These are phyloP conservation scores for Cornus controversa DNA, from an alignment of 148 eudicot species.

Conservation along the genomic window DNA sequence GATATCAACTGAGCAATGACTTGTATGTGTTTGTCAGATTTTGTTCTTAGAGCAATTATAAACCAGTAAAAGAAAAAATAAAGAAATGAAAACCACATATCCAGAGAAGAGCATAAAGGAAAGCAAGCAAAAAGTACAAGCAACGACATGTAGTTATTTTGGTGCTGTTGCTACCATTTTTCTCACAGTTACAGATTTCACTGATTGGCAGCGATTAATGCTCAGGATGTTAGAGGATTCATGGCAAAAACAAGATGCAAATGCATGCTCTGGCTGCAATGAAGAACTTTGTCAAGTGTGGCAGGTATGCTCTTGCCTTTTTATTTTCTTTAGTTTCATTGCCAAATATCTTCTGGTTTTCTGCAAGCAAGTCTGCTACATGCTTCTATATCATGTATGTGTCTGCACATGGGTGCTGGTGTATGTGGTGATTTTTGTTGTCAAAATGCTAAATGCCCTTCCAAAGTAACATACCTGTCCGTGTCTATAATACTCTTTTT, in stretches of 20 bases:
- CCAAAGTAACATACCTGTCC: neutral
- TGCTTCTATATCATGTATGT: neutral
- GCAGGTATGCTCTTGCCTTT: conserved; percentile 45
- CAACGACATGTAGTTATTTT: neutral
- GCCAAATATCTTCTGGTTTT: neutral
- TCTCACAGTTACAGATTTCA: neutral
- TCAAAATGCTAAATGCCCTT: neutral
- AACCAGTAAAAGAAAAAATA: too few relatives aligned
- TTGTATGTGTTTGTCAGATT: too few relatives aligned
- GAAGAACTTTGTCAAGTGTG: conserved; percentile 41
- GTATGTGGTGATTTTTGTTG: neutral
- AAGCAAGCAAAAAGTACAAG: neutral
- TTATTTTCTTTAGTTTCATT: neutral
- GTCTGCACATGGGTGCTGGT: neutral
- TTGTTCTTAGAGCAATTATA: too few relatives aligned
- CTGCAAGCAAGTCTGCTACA: neutral
- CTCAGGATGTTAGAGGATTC: conserved; percentile 44
- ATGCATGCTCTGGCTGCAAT: conserved; percentile 20
- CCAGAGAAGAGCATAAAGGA: too few relatives aligned
- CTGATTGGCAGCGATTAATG: conserved; percentile 64
- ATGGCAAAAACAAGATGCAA: conserved; percentile 23
- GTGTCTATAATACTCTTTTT: neutral
- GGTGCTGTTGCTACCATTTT: neutral
- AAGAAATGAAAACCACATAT: too few relatives aligned
- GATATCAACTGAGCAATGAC: too few relatives aligned